Evolutionary conservation across 78 protist genomes (phyloP).

Genomic region (Speleostelium caveatum): DNA sequence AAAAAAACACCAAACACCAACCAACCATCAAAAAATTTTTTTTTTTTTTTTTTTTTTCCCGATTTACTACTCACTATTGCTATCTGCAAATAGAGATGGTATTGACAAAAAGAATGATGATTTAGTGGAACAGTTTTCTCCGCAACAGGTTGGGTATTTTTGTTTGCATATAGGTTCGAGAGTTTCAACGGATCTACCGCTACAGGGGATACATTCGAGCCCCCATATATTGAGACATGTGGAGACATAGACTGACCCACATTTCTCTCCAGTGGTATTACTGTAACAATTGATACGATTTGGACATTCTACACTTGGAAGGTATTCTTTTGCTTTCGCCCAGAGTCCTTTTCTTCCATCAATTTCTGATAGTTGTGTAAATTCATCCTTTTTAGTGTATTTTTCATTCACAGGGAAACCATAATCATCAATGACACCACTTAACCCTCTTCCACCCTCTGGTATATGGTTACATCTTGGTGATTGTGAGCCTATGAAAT

Average conservation of each 20-base stretch:
- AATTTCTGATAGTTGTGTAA: not conserved
- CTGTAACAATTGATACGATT: conserved; percentile 23
- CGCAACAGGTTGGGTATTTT: conserved; percentile 20
- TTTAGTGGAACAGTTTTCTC: conserved; percentile 5
- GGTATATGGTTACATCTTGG: conserved; percentile 67
- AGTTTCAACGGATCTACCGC: conserved; percentile 18
- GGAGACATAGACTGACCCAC: conserved; percentile 51
- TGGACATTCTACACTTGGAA: conserved; percentile 62
- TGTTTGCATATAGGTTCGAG: conserved; percentile 21
- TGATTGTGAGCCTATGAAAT: conserved; percentile 70
- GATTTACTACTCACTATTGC: not conserved
- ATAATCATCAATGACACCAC: conserved; percentile 49
- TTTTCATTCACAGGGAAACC: conserved; percentile 61
- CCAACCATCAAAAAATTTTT: not conserved
- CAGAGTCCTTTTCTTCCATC: conserved; percentile 36
- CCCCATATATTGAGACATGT: conserved; percentile 58
- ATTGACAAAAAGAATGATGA: conserved; percentile 29
- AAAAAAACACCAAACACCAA: no score
- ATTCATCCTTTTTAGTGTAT: conserved; percentile 3
- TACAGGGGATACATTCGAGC: conserved; percentile 52
- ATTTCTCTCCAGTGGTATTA: not conserved
- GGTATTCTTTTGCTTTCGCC: conserved; percentile 27
- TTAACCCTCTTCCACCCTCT: conserved; percentile 27
- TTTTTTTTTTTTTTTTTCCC: no score
- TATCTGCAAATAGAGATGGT: conserved; percentile 2